Base-by-base conservation (phyloP, 1,284 basidiomycete species). In the Irpex sp. region DNA sequence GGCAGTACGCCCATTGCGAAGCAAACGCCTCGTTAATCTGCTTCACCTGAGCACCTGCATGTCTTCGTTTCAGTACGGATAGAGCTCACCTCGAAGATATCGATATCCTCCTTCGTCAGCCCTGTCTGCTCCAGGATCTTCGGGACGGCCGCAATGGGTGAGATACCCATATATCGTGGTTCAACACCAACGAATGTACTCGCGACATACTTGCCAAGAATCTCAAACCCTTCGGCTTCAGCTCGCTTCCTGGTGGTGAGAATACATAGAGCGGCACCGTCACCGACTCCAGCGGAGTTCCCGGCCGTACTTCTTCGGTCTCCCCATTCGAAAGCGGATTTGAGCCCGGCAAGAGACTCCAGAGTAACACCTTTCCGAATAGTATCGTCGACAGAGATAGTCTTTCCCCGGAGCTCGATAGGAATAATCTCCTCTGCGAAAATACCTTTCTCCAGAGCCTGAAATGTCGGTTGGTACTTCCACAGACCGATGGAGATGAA, bases 241-340 rank as follows among this genome's bases (percentile, higher is more conserved):
- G 97, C 97, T 56, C 87, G 85, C 63, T 85, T 87, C 61, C 97
- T 85, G 51, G 94, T 91, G 6, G 93, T 94, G 67, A 99, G 80
- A 58, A 99, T 84, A 64, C 94, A 93, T 17, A 97, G 79, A 6
- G 94, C 97, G 37, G 96, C 97, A 61, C 97, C 97, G 75, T 99
- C 97, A 8, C 95, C 95, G 37, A 98, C 86, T 63, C 96, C 96
- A 67, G 94, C 96, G 0, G 96, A 94, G 75, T 98, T 98, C 19
- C 92, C 92, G 57, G 94, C 87, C 70, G 94, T 96, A 0, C 92
- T 94, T 3, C 86, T 82, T 4, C 81, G 77, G 38, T 85, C 79
- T 13, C 90, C 91, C 90, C 93, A 95, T 61, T 93, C 80, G 6
- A 94, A 94, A 3, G 83, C 91, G 4, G 92, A 82, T 68, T 89